Evolutionary conservation across 495 filamentous ascomycete species (phyloP).

Genomic region (Staphylotrichum longicolle): DNA sequence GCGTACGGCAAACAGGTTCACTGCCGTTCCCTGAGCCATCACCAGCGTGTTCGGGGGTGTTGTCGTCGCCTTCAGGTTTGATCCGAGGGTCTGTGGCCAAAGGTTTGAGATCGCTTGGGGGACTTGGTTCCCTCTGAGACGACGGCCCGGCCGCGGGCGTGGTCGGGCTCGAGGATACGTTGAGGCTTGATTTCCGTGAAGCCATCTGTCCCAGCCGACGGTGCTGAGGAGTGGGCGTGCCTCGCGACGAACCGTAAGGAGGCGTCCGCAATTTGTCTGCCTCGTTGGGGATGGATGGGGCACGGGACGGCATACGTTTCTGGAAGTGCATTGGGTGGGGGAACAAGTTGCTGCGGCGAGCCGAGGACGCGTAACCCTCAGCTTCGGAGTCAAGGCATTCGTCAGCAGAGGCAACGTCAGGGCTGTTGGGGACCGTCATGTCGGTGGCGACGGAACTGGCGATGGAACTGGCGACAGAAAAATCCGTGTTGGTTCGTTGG

Average conservation of each 20-base stretch:
- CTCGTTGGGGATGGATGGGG: slow-evolving; percentile 4
- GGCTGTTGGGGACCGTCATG: slow-evolving; percentile 24
- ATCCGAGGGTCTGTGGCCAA: not conserved
- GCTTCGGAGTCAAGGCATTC: slow-evolving; percentile 8
- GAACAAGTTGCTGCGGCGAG: slow-evolving; percentile 18
- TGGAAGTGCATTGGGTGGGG: slow-evolving; percentile 3
- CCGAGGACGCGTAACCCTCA: slow-evolving; percentile 20
- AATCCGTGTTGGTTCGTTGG: slow-evolving; percentile 23
- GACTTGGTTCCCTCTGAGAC: not conserved
- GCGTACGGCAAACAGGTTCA: not conserved
- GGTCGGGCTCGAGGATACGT: not conserved
- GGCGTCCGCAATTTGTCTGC: not conserved
- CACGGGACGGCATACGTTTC: slow-evolving; percentile 14
- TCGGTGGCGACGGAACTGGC: slow-evolving; percentile 23
- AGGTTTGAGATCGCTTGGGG: not conserved
- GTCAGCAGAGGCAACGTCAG: slow-evolving; percentile 19
- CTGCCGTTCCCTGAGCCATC: not conserved
- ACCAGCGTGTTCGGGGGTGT: too few species aligned
- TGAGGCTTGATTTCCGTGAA: slow-evolving; percentile 11
- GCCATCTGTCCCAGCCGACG: slow-evolving; percentile 14
- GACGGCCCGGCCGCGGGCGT: not conserved
- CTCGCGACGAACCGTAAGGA: slow-evolving; percentile 6
- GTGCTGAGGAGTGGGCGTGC: slow-evolving; percentile 11
- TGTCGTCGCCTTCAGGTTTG: not conserved
- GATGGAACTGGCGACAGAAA: slow-evolving; percentile 17